Conservation (phyloP, 176 grass and related monocot genomes). For the Puccinellia tenuiflora region DNA sequence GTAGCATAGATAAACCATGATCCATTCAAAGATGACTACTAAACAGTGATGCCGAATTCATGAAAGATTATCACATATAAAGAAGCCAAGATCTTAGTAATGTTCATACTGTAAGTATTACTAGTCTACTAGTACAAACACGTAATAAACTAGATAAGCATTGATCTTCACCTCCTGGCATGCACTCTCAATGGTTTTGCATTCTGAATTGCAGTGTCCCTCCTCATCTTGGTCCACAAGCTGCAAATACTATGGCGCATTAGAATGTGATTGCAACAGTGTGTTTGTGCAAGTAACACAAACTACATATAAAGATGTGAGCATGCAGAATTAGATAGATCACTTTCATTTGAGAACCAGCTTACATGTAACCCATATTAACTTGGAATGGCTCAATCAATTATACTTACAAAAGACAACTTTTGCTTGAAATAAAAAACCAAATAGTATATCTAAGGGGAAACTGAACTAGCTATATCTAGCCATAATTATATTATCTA, state of each 20-base stretch:
- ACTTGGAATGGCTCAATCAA: neutral
- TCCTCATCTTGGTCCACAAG: conserved; percentile 92
- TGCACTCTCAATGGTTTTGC: conserved; percentile 88
- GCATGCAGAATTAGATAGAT: neutral
- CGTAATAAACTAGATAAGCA: neutral
- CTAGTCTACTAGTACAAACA: neutral
- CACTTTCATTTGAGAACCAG: neutral
- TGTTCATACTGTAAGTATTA: neutral
- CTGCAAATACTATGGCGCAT: conserved; percentile 32
- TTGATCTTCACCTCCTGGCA: conserved; percentile 72
- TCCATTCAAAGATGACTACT: neutral
- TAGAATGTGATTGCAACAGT: neutral
- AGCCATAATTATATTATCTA: neutral
- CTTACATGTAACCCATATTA: neutral
- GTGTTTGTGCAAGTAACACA: neutral
- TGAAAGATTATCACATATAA: neutral
- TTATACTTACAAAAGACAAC: neutral
- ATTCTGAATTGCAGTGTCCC: conserved; percentile 86
- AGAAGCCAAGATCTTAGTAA: neutral
- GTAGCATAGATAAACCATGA: neutral
- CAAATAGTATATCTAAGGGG: neutral
- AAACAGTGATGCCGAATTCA: neutral
- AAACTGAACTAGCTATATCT: neutral
- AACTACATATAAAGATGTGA: neutral
- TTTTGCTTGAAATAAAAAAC: neutral